Conservation (phyloP, 352 stramenopile species). For the Pythium dissimile region DNA sequence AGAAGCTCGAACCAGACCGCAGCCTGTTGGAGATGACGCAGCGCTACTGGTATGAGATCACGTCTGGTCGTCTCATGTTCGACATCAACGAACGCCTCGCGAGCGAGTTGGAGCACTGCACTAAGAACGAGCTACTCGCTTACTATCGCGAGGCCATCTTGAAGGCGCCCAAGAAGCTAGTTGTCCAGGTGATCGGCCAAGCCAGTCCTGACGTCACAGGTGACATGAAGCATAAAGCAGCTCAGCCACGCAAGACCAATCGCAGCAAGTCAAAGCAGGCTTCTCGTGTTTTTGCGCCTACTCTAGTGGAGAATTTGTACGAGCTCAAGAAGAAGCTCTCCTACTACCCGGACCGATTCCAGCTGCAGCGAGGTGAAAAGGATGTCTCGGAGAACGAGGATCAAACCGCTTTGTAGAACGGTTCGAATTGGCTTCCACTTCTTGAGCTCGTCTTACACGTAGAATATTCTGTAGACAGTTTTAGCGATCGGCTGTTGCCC, state of each 20-base stretch:
- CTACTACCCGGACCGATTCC: conserved; percentile 39
- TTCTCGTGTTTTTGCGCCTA: conserved; percentile 9
- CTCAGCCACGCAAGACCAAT: conserved; percentile 24
- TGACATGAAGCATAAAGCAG: conserved; percentile 18
- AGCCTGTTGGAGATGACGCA: conserved; percentile 75
- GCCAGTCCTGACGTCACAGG: conserved; percentile 20
- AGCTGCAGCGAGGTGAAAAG: conserved; percentile 17
- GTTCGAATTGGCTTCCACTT: too few relatives aligned
- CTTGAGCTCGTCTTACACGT: conserved; percentile 73
- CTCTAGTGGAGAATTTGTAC: conserved; percentile 43
- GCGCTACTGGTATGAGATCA: conserved; percentile 81
- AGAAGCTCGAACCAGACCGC: conserved; percentile 80
- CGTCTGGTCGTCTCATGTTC: conserved; percentile 63
- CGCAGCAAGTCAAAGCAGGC: conserved; percentile 17
- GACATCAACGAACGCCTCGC: conserved; percentile 70
- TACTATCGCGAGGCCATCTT: conserved; percentile 68
- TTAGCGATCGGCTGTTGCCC: conserved; percentile 84
- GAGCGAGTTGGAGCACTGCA: conserved; percentile 63
- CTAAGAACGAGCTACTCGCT: conserved; percentile 58
- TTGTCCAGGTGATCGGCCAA: conserved; percentile 61
- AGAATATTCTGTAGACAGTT: conserved; percentile 93
- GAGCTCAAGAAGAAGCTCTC: conserved; percentile 56
- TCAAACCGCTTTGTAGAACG: conserved; percentile 1
- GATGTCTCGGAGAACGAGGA: background rate
- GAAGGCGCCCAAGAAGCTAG: conserved; percentile 56